Percentiles rank a stretch among this genome's conserved stretches.
Evolutionary conservation across 768 basidiomycete species (phyloP).

Genomic region (Jaapia argillacea): DNA sequence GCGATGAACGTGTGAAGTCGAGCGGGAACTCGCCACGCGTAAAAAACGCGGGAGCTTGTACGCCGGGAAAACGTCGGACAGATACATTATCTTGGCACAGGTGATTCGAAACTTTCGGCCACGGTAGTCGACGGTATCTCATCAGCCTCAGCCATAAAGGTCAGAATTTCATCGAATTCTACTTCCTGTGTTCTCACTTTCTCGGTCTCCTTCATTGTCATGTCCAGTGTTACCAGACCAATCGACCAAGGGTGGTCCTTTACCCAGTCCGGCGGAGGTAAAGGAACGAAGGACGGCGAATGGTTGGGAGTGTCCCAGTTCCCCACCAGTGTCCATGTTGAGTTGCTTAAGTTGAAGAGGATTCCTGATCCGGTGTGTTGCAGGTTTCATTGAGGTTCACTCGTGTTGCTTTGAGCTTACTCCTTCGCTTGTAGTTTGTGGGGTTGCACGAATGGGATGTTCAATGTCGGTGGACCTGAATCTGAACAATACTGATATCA

Average conservation of each 20-base stretch:
- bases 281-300: conserved; percentile 50
- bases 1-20: too few relatives aligned
- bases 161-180: too few relatives aligned
- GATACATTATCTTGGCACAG: too few relatives aligned
- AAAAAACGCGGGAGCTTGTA: too few relatives aligned
- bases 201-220: conserved; percentile 10
- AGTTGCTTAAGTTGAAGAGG: conserved; percentile 58
- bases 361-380: conserved; percentile 75
- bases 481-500: not conserved
- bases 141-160: too few relatives aligned
- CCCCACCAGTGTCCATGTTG: conserved; percentile 84
- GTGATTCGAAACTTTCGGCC: too few relatives aligned
- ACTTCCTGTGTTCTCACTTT: too few relatives aligned
- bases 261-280: conserved; percentile 53
- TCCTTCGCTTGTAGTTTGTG: conserved; percentile 39
- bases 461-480: conserved; percentile 52
- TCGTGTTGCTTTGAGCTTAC: not conserved
- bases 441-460: conserved; percentile 84
- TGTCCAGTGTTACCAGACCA: conserved; percentile 13
- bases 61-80: too few relatives aligned
- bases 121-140: too few relatives aligned
- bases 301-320: conserved; percentile 57
- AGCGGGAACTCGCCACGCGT: too few relatives aligned
- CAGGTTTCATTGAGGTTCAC: not conserved
- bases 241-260: conserved; percentile 51